Conservation (phyloP, 192 early-diverging fungal species). For the Chytriomyces sp. region DNA sequence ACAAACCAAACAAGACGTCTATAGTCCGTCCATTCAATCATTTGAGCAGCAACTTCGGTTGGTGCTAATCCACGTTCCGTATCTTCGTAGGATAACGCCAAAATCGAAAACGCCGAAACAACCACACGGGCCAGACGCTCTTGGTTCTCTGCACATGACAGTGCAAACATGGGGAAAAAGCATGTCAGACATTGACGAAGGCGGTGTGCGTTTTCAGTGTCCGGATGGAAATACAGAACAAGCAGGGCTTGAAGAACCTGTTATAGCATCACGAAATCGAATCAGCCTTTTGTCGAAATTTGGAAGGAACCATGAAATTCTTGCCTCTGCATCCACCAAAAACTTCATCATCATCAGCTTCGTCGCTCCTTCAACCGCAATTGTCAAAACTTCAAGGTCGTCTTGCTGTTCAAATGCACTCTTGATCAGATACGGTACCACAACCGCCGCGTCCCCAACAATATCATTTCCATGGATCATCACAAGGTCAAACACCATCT, state of each 20-base stretch:
- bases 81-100: constrained; percentile 21
- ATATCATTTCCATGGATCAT: constrained; percentile 60
- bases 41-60: constrained; percentile 13
- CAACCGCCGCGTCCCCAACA: constrained; percentile 31
- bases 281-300: constrained; percentile 51
- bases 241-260: constrained; percentile 76
- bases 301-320: constrained; percentile 43
- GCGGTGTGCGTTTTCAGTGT: constrained; percentile 66
- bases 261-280: constrained; percentile 21
- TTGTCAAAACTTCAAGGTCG: constrained; percentile 66
- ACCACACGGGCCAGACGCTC: constrained; percentile 58
- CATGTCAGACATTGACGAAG: constrained; percentile 87
- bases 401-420: constrained; percentile 60
- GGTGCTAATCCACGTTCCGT: background rate
- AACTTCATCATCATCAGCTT: constrained; percentile 70
- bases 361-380: constrained; percentile 77
- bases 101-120: constrained; percentile 16
- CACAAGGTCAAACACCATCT: constrained; percentile 70
- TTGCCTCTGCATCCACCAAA: constrained; percentile 48
- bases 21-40: constrained; percentile 34
- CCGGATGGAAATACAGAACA: constrained; percentile 82
- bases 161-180: constrained; percentile 85
- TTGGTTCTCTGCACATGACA: constrained; percentile 78
- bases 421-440: constrained; percentile 7
- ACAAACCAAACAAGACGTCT: constrained; percentile 8